These are phyloP conservation scores for Quercus mongolica DNA, from an alignment of 306 rosid genomes.

Conservation along the genomic window DNA sequence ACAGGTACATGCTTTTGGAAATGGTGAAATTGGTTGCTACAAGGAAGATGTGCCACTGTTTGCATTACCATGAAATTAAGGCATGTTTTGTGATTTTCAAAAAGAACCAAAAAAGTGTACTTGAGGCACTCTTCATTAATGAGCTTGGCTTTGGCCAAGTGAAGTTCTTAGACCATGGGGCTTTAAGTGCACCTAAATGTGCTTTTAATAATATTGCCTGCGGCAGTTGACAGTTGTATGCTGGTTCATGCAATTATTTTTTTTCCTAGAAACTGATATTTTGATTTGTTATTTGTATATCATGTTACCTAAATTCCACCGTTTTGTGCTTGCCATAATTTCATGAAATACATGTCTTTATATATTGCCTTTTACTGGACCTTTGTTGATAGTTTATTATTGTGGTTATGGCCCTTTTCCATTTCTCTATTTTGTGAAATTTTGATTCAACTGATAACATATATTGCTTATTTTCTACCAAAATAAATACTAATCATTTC, in stretches of 20 bases:
- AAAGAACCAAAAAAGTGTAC: too few relatives aligned
- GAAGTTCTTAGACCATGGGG: not conserved
- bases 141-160: too few relatives aligned
- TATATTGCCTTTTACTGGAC: not conserved
- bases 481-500: not conserved
- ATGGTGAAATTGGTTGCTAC: constrained; percentile 9
- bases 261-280: not conserved
- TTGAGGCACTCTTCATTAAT: too few relatives aligned
- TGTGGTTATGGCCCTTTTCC: not conserved
- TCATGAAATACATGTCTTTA: not conserved
- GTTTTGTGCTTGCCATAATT: not conserved
- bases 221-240: not conserved
- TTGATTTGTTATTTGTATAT: not conserved
- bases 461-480: not conserved
- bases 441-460: not conserved
- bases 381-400: not conserved
- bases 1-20: constrained; percentile 52
- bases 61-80: not conserved
- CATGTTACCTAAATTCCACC: not conserved
- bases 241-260: not conserved
- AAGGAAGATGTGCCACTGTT: constrained; percentile 10
- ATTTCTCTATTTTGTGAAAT: not conserved
- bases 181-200: too few relatives aligned
- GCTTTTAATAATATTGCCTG: not conserved
- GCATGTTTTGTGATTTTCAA: too few relatives aligned